Conservation (phyloP, 345 rosid species). For the Aurinia saxatilis region DNA sequence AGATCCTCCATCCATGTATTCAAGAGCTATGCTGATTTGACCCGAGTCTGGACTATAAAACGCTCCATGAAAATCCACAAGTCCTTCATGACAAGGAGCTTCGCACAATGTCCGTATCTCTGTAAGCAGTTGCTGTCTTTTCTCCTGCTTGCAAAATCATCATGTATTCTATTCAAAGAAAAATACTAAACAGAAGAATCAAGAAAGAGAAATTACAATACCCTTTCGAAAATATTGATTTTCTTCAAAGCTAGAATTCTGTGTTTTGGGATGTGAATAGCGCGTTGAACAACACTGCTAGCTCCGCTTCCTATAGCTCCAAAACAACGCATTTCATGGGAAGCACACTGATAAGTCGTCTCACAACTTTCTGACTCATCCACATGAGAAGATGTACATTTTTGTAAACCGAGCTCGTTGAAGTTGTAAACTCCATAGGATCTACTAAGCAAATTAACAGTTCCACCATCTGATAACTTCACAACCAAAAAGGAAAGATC, state of each 20-base stretch:
- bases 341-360: constrained; percentile 82
- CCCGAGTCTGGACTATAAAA: constrained; percentile 90
- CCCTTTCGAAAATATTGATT: constrained; percentile 90
- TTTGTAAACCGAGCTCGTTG: constrained; percentile 86
- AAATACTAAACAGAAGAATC: neutral
- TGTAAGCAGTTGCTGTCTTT: constrained; percentile 86
- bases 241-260: constrained; percentile 85
- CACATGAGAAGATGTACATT: constrained; percentile 52
- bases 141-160: constrained; percentile 50
- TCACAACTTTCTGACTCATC: constrained; percentile 55
- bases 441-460: constrained; percentile 88
- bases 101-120: constrained; percentile 92
- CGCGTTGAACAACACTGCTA: constrained; percentile 96
- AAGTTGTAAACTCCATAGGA: constrained; percentile 92
- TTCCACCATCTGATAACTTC: constrained; percentile 87
- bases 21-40: constrained; percentile 94
- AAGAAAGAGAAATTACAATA: constrained; percentile 14
- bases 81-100: constrained; percentile 87
- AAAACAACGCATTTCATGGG: constrained; percentile 81
- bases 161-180: neutral
- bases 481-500: neutral
- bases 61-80: constrained; percentile 95
- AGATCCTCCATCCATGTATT: constrained; percentile 97
- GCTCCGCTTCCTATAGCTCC: constrained; percentile 98
- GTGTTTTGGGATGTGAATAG: constrained; percentile 83